Evolutionary conservation across 2,329 filamentous ascomycete species (phyloP).

Genomic region (Paecilomyces dactylethromorphus): DNA sequence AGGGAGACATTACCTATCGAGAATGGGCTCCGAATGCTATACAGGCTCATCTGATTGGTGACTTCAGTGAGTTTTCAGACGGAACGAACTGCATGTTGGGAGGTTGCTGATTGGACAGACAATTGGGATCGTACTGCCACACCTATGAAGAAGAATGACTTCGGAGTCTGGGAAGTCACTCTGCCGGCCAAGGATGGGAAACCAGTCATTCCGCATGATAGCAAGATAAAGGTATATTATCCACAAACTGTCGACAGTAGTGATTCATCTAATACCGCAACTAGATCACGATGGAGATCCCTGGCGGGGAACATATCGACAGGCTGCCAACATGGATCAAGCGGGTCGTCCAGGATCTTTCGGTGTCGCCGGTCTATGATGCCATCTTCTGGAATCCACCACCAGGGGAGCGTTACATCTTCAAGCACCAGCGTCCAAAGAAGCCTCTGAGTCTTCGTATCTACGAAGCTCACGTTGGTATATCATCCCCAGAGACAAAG

Average conservation of each 20-base stretch:
- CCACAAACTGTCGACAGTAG: background rate
- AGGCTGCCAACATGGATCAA: conserved; percentile 95
- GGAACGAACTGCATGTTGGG: conserved; percentile 3
- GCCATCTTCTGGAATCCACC: conserved; percentile 97
- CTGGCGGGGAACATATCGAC: conserved; percentile 74
- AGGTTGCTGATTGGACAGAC: conserved; percentile 48
- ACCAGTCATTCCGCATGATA: conserved; percentile 80
- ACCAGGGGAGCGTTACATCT: conserved; percentile 65
- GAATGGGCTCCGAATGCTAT: conserved; percentile 95
- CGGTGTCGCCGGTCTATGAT: conserved; percentile 86
- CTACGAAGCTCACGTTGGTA: conserved; percentile 98
- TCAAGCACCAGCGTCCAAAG: conserved; percentile 74
- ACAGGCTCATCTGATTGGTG: conserved; percentile 79
- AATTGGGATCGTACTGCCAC: conserved; percentile 78
- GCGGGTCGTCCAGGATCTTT: conserved; percentile 88
- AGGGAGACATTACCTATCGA: conserved; percentile 82
- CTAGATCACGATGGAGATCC: conserved; percentile 76
- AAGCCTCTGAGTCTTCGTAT: conserved; percentile 84
- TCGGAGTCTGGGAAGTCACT: conserved; percentile 78
- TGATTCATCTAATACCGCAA: background rate
- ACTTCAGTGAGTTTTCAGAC: conserved; percentile 66
- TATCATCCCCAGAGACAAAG: conserved; percentile 81
- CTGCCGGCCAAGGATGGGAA: conserved; percentile 68
- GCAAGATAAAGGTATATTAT: conserved; percentile 77
- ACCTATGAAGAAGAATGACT: conserved; percentile 79